Base-by-base conservation (phyloP, 345 rosid genomes). In the Trapa incisa region DNA sequence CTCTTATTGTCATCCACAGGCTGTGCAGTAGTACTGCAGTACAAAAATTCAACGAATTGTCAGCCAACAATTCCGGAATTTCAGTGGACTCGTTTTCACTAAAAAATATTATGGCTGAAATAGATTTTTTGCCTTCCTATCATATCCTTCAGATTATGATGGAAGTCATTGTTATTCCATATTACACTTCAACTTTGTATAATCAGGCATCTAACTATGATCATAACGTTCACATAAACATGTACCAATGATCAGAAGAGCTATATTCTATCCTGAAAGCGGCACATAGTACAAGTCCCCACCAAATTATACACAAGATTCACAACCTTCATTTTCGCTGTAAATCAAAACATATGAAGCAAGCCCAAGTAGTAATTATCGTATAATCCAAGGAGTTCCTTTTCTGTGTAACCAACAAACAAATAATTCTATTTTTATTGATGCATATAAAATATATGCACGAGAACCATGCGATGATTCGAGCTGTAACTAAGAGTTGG, bases 1-100 rank as follows among this genome's bases (percentile, higher is more conserved):
- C 75, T 71, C 64, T 70, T 85, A 58, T 83, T 91, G 68, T 80
- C 96, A 67, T 88, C 83, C 65, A 61, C 71, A 10, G 81, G 66
- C 80, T 83, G 80, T 29, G 76, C 43, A 8, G 80, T 60, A 73
- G 89, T 89, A 83, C 58, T 68, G 69, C 42, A 57, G 68, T 11
- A 6, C 32, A 0, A 9, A 42, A 65, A 38, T 43, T 32, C 47
- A 65, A 38, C 45, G 4, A 70, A 63, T 7, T 9, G 69, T 58
- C 63, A 54, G 60, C 33, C 32, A 54, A 22, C 60, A n/a, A 33
- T 33, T 54, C 58, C 35, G 17, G 33, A 22, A 54, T 11, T 54
- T 54, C 60, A 54, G 60, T n/a, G 33, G 17, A n/a, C 60, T 54
- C 60, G 11, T 54, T 22, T 22, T 54, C 33, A 1, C 11, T 3